Base-by-base conservation (phyloP, 148 eudicot species). In the Rhododendron kiyosumense region DNA sequence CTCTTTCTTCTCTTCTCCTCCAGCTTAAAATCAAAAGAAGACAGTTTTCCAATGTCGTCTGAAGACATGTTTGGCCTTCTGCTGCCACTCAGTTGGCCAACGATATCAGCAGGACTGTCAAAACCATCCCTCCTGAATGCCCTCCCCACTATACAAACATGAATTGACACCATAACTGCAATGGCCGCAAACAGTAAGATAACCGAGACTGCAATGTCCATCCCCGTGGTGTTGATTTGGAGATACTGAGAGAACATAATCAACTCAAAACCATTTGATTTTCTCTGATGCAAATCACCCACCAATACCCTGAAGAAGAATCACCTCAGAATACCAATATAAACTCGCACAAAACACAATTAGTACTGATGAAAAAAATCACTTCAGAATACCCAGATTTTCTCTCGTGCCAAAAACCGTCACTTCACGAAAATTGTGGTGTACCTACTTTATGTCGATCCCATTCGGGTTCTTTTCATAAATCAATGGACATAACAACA, bases 131-230 rank as follows among this genome's bases (percentile, higher is more conserved):
- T 80, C 61, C 84, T 28, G 30, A 87, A 73, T 54, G 86, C 89
- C 48, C 86, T 80, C 76, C 84, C 89, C 41, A 73, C 86, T 9
- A 84, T 54, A 59, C 89, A 87, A n/a, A 45, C 63, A 87, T 87
- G 84, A 20, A 87, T 57, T 28, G 52, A 80, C 28, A 80, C 89
- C 89, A 87, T 73, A 80, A 81, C 84, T 11, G 76, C 81, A 46
- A 87, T 84, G 20, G 75, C 84, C 36, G 81, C 48, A 79, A 87
- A 43, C 26, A 87, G 48, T n/a, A 87, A 73, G 61, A 80, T 67
- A n/a, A 78, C 65, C 15, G 81, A 80, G 43, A 84, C 84, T 0
- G 57, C 78, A 0, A 84, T 73, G 41, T 87, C 89, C 89, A 54
- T 84, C 13, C 13, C 77, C 75, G 73, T 73, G 22, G 49, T 46